Evolutionary conservation across 2,329 filamentous ascomycete species (phyloP).

Genomic region (Domatiomyces globalis): DNA sequence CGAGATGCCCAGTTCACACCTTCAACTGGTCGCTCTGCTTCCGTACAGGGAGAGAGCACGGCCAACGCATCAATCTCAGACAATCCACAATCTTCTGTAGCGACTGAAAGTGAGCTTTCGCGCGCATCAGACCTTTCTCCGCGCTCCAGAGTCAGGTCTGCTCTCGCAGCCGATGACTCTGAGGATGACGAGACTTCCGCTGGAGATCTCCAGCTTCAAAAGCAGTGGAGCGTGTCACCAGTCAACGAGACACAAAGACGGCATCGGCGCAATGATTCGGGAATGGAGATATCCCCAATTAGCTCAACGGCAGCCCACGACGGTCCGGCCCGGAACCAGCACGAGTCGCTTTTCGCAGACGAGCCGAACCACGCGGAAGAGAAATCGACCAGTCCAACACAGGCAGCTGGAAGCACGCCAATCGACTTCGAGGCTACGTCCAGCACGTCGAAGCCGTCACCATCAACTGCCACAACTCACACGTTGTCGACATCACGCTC

Average conservation of each 20-base stretch:
- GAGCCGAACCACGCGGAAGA: slow-evolving; percentile 48
- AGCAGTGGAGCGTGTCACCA: slow-evolving; percentile 10
- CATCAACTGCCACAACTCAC: slow-evolving; percentile 36
- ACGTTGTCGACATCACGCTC: slow-evolving; percentile 41
- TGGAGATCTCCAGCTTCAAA: slow-evolving; percentile 3
- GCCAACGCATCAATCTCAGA: slow-evolving; percentile 12
- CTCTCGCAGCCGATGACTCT: slow-evolving; percentile 15
- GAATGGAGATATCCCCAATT: slow-evolving; percentile 49
- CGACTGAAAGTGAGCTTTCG: background rate
- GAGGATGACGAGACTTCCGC: slow-evolving; percentile 13
- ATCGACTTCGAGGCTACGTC: slow-evolving; percentile 22
- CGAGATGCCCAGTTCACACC: slow-evolving; percentile 2
- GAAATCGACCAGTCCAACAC: slow-evolving; percentile 55
- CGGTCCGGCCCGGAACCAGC: slow-evolving; percentile 26
- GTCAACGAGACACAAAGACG: slow-evolving; percentile 12
- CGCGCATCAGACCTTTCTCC: slow-evolving; percentile 4
- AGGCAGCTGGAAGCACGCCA: slow-evolving; percentile 19
- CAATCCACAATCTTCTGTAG: background rate
- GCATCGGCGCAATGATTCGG: slow-evolving; percentile 52
- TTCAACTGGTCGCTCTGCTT: slow-evolving; percentile 14
- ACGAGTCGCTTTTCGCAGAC: background rate
- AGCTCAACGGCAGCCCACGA: slow-evolving; percentile 20
- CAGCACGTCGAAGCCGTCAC: slow-evolving; percentile 19
- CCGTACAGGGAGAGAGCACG: slow-evolving; percentile 15
- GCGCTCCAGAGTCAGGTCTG: slow-evolving; percentile 16